Evolutionary conservation across 2,329 filamentous ascomycete species (phyloP).

Genomic region (Colletotrichum destructivum): DNA sequence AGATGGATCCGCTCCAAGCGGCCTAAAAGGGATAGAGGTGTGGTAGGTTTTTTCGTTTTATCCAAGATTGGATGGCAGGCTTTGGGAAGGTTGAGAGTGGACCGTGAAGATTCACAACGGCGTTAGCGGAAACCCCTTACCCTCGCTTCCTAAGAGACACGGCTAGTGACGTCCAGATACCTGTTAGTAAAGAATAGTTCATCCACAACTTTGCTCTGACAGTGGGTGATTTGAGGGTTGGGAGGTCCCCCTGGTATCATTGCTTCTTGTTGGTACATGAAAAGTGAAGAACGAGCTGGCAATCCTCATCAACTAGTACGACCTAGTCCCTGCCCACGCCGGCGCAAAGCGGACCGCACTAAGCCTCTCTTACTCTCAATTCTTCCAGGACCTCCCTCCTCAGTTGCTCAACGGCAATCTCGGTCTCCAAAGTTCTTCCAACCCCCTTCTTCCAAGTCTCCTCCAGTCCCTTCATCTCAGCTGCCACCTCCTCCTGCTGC

Average conservation of each 20-base stretch:
- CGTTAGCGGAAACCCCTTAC: slow-evolving; percentile 50
- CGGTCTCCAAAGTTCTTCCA: slow-evolving; percentile 85
- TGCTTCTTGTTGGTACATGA: slow-evolving; percentile 17
- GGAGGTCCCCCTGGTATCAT: slow-evolving; percentile 26
- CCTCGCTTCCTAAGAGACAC: slow-evolving; percentile 54
- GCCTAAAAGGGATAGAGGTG: slow-evolving; percentile 43
- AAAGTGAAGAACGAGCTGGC: neutral
- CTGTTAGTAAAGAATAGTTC: slow-evolving; percentile 44
- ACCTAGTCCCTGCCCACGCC: neutral
- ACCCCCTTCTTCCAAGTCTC: slow-evolving; percentile 86
- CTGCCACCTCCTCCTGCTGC: slow-evolving; percentile 79
- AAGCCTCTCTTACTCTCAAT: slow-evolving; percentile 55
- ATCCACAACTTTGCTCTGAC: neutral
- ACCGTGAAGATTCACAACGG: slow-evolving; percentile 37
- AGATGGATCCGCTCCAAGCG: slow-evolving; percentile 75
- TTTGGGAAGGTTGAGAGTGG: slow-evolving; percentile 32
- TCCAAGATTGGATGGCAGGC: slow-evolving; percentile 35
- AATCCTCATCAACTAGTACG: neutral
- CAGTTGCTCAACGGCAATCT: slow-evolving; percentile 85
- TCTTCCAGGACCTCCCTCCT: slow-evolving; percentile 76
- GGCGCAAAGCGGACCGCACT: neutral
- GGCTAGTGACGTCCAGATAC: slow-evolving; percentile 54
- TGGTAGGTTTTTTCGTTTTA: slow-evolving; percentile 21
- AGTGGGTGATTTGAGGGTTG: neutral
- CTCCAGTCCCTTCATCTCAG: slow-evolving; percentile 82